Conservation (phyloP, 2,329 filamentous ascomycete genomes). For the Calonectria multiphialidica region DNA sequence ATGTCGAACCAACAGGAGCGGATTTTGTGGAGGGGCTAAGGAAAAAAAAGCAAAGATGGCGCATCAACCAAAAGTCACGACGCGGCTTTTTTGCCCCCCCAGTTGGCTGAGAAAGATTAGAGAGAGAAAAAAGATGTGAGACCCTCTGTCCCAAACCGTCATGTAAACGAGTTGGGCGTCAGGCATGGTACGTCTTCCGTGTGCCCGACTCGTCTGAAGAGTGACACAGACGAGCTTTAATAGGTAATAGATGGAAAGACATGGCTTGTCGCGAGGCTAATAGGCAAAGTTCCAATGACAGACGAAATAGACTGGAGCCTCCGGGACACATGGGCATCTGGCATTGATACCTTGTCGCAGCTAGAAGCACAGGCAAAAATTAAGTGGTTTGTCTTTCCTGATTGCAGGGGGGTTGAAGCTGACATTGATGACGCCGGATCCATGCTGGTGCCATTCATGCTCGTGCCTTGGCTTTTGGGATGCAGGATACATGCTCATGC, state of each 20-base stretch:
- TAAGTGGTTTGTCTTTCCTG: constrained; percentile 10
- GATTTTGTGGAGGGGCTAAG: background rate
- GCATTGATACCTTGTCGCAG: constrained; percentile 15
- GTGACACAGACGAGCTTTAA: constrained; percentile 12
- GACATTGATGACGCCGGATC: constrained; percentile 22
- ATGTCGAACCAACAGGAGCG: background rate
- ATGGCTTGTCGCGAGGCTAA: constrained; percentile 14
- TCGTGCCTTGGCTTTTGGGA: constrained; percentile 4
- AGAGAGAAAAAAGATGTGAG: background rate
- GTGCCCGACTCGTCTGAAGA: constrained; percentile 17
- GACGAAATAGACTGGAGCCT: constrained; percentile 6
- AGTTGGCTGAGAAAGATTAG: background rate
- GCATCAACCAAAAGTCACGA: background rate
- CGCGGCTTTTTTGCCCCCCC: background rate
- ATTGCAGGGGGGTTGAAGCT: constrained; percentile 10
- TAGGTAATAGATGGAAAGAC: constrained; percentile 11
- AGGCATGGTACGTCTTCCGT: constrained; percentile 11
- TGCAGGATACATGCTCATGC: background rate
- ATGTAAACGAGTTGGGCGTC: background rate
- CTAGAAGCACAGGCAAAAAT: constrained; percentile 2
- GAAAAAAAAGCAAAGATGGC: background rate
- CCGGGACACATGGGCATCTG: constrained; percentile 7
- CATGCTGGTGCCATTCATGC: constrained; percentile 18
- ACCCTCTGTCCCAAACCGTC: constrained; percentile 13
- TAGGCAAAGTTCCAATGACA: constrained; percentile 15